Percentiles rank a stretch among this genome's conserved stretches.
phyloP scores from a whole-genome alignment of 2,329 filamentous ascomycete species.

The Sarocladium kiliense region DNA sequence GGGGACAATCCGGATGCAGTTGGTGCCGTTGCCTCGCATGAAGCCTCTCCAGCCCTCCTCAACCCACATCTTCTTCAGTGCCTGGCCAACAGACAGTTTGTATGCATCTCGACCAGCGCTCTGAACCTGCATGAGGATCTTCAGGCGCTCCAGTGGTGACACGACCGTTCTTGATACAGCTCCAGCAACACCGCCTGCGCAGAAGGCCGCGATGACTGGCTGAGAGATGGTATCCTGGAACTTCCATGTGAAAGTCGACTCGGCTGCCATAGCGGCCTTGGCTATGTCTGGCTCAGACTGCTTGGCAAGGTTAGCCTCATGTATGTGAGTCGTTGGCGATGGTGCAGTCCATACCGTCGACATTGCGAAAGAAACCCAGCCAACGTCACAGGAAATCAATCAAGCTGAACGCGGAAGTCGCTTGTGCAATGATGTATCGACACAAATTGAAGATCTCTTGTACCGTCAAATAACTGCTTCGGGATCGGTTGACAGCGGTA shows the following conservation, averaged over 20 bases:
- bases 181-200: slow-evolving; percentile 88
- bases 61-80: slow-evolving; percentile 88
- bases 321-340: neutral
- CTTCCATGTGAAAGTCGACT: slow-evolving; percentile 16
- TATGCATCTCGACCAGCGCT: slow-evolving; percentile 88
- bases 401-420: neutral
- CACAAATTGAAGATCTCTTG: no score
- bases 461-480: no score
- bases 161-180: slow-evolving; percentile 98
- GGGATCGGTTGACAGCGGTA: no score
- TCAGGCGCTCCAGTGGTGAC: slow-evolving; percentile 89
- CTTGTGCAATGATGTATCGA: no score
- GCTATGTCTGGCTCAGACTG: slow-evolving; percentile 11
- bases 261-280: slow-evolving; percentile 1
- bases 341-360: slow-evolving; percentile 7
- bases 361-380: slow-evolving; percentile 4
- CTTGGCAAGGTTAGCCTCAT: neutral
- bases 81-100: slow-evolving; percentile 84
- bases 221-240: slow-evolving; percentile 60
- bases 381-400: neutral
- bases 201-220: slow-evolving; percentile 85
- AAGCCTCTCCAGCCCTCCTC: slow-evolving; percentile 97
- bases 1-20: slow-evolving; percentile 96
- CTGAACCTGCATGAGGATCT: slow-evolving; percentile 97
- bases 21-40: slow-evolving; percentile 96